These are phyloP conservation scores for Blastobotrys attinorum DNA, from an alignment of 805 yeast species.

Conservation along the genomic window DNA sequence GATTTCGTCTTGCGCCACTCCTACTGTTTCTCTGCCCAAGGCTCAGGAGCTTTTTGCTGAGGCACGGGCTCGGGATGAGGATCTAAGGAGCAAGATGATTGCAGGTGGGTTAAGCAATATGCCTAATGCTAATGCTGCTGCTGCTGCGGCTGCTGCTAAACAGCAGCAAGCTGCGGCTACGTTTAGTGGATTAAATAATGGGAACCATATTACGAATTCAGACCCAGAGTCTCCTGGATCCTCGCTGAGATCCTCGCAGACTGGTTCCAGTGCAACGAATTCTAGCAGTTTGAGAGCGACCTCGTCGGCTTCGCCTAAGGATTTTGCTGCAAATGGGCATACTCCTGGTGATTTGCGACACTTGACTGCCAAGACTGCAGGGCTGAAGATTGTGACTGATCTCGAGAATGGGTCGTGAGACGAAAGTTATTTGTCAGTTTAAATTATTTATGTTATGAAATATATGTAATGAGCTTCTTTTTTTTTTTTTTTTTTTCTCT, in stretches of 20 bases:
- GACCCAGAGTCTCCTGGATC: constrained; percentile 12
- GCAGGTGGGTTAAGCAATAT: constrained; percentile 14
- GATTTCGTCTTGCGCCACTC: constrained; percentile 85
- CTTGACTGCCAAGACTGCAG: constrained; percentile 20
- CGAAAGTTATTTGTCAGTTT: background rate
- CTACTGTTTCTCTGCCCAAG: constrained; percentile 80
- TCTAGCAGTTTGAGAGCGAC: constrained; percentile 12
- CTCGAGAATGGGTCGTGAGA: constrained; percentile 9
- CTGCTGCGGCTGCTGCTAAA: background rate
- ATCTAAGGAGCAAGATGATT: constrained; percentile 19
- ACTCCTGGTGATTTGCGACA: constrained; percentile 13
- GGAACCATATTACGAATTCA: background rate
- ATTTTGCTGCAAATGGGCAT: background rate
- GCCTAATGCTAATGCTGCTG: background rate
- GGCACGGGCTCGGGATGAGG: constrained; percentile 35
- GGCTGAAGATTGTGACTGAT: constrained; percentile 18
- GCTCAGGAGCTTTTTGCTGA: constrained; percentile 83
- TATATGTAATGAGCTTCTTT: background rate
- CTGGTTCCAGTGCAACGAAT: constrained; percentile 18
- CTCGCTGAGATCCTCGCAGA: constrained; percentile 16
- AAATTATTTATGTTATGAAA: background rate
- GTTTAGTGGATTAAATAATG: too few relatives aligned
- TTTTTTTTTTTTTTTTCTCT: background rate
- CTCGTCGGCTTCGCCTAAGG: constrained; percentile 4
- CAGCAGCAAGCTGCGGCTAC: too few relatives aligned